These are phyloP conservation scores for Hypoxylon lienhwacheense DNA, from an alignment of 495 filamentous ascomycete genomes.

Conservation along the genomic window DNA sequence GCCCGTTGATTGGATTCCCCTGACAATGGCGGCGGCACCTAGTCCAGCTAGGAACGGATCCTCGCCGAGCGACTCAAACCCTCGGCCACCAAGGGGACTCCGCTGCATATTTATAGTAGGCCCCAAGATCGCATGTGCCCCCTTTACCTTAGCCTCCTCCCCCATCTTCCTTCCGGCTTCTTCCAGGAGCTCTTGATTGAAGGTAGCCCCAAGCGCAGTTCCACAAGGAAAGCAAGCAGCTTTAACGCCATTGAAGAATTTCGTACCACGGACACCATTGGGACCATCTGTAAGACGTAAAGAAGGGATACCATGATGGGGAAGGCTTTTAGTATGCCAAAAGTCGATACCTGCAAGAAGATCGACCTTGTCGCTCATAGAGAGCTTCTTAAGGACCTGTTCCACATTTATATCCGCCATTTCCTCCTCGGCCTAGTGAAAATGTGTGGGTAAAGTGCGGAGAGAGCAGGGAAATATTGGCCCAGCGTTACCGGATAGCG, in stretches of 20 bases:
- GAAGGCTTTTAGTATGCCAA: conserved; percentile 65
- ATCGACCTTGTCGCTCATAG: conserved; percentile 62
- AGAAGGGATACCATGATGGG: conserved; percentile 59
- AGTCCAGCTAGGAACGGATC: conserved; percentile 73
- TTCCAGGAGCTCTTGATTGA: conserved; percentile 63
- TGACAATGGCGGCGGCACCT: conserved; percentile 65
- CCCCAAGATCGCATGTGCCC: conserved; percentile 69
- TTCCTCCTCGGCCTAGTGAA: background rate
- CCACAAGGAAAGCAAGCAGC: conserved; percentile 71
- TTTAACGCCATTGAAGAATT: conserved; percentile 71
- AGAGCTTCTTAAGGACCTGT: conserved; percentile 62
- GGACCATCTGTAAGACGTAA: conserved; percentile 73
- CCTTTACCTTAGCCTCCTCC: conserved; percentile 69
- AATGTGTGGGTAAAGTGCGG: background rate
- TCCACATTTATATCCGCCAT: conserved; percentile 67
- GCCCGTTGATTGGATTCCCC: conserved; percentile 70
- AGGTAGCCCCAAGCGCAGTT: conserved; percentile 72
- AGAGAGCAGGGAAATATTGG: too few species aligned
- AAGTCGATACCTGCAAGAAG: conserved; percentile 65
- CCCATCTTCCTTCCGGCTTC: conserved; percentile 65
- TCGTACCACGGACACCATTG: conserved; percentile 72
- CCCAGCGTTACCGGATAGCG: too few species aligned
- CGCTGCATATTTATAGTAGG: conserved; percentile 80
- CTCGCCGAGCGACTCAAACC: conserved; percentile 75
- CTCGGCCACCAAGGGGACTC: conserved; percentile 72